phyloP scores from a whole-genome alignment of 768 basidiomycete species.

The Auricularia sp. region DNA sequence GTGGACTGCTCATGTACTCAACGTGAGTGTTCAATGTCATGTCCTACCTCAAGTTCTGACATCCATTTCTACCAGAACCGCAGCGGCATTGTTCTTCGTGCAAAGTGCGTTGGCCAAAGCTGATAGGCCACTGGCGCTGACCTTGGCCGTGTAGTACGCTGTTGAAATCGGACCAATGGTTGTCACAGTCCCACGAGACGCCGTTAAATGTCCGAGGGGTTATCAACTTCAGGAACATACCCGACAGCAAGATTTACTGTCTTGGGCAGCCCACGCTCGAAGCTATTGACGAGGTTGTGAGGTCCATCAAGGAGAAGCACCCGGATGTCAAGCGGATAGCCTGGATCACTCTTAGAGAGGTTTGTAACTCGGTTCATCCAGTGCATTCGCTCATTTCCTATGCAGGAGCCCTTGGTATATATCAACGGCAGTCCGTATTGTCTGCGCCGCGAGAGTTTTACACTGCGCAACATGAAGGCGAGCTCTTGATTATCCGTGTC shows the following conservation, averaged over 20 bases:
- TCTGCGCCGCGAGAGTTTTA: conserved; percentile 71
- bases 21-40: conserved; percentile 34
- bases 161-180: conserved; percentile 91
- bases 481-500: too few relatives aligned
- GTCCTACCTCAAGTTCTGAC: neutral
- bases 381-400: conserved; percentile 45
- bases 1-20: conserved; percentile 89
- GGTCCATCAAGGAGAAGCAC: conserved; percentile 48
- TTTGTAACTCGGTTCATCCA: conserved; percentile 51
- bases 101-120: conserved; percentile 44
- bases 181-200: conserved; percentile 52
- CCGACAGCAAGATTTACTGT: conserved; percentile 74
- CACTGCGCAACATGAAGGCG: conserved; percentile 82
- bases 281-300: conserved; percentile 74
- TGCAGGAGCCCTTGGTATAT: conserved; percentile 87
- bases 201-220: conserved; percentile 76
- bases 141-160: conserved; percentile 44
- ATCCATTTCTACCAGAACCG: conserved; percentile 48
- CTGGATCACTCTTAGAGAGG: conserved; percentile 88
- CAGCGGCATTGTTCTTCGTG: conserved; percentile 86
- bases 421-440: conserved; percentile 92
- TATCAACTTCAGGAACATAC: conserved; percentile 85
- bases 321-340: conserved; percentile 54
- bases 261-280: conserved; percentile 87
- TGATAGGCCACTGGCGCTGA: conserved; percentile 3